These are phyloP conservation scores for Chamaecrista fasciculata DNA, from an alignment of 306 rosid species.

Conservation along the genomic window DNA sequence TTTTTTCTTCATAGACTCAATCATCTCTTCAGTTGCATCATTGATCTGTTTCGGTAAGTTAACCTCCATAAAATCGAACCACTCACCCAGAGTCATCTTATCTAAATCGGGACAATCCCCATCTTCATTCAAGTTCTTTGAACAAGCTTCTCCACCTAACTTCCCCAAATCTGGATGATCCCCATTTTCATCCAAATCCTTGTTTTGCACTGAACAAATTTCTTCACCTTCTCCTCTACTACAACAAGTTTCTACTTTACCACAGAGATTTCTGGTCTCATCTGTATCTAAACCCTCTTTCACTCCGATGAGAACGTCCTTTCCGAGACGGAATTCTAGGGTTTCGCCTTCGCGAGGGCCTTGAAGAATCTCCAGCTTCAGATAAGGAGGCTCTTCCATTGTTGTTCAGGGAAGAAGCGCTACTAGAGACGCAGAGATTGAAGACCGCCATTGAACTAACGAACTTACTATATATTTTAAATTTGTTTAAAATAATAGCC, in stretches of 20 bases:
- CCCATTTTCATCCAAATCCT: too few species aligned
- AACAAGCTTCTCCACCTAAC: conserved; percentile 10
- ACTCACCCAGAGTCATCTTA: conserved; percentile 66
- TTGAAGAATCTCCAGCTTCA: conserved; percentile 46
- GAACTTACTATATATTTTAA: too few species aligned
- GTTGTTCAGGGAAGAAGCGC: too few species aligned
- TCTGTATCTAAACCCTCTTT: conserved; percentile 13
- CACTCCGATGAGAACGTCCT: conserved; percentile 51
- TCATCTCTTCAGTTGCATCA: conserved; percentile 57
- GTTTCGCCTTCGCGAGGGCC: conserved; percentile 74
- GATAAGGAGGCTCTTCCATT: conserved; percentile 37
- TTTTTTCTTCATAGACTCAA: conserved; percentile 52
- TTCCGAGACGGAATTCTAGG: conserved; percentile 45
- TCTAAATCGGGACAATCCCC: conserved; percentile 48
- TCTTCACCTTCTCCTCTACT: too few species aligned
- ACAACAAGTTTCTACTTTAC: conserved; percentile 20
- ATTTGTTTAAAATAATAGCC: too few species aligned
- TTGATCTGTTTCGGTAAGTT: conserved; percentile 59
- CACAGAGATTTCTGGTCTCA: neutral
- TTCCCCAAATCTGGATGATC: too few species aligned
- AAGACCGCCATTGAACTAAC: too few species aligned
- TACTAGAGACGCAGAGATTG: too few species aligned
- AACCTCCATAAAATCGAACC: conserved; percentile 73
- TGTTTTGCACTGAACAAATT: too few species aligned
- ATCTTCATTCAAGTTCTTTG: conserved; percentile 9